Conservation (phyloP, 148 eudicot species). For the Dysphania ambrosioides region DNA sequence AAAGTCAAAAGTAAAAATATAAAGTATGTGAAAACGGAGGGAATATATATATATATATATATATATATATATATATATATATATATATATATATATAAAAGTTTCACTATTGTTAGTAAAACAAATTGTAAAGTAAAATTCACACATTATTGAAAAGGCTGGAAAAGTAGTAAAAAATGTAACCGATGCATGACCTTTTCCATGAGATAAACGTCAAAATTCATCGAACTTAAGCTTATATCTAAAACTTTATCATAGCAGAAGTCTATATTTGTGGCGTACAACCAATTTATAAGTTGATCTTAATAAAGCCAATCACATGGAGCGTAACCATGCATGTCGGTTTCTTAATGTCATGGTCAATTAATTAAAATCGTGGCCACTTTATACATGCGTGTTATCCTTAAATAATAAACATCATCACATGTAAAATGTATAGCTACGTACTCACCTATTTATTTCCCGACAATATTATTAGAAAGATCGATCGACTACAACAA, state of each 20-base stretch:
- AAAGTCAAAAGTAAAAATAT: too few relatives aligned
- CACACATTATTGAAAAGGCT: too few relatives aligned
- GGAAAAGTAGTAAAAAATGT: too few relatives aligned
- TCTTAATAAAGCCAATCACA: constrained; percentile 5
- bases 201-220: not conserved
- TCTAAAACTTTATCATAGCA: not conserved
- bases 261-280: not conserved
- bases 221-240: not conserved
- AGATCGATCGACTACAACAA: not conserved
- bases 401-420: not conserved
- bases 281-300: not conserved
- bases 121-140: too few relatives aligned
- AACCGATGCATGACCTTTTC: too few relatives aligned
- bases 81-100: too few relatives aligned
- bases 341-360: constrained; percentile 4
- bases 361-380: not conserved
- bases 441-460: not conserved
- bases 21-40: too few relatives aligned
- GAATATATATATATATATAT: too few relatives aligned
- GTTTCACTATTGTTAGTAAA: too few relatives aligned
- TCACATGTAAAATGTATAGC: not conserved
- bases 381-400: constrained; percentile 1
- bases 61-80: too few relatives aligned
- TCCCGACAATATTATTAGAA: not conserved
- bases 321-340: constrained; percentile 5